A percentile compares a stretch with the other conserved stretches of the same genome.
phyloP scores from a whole-genome alignment of 139 green algal species.

The Chlorella sp. region DNA sequence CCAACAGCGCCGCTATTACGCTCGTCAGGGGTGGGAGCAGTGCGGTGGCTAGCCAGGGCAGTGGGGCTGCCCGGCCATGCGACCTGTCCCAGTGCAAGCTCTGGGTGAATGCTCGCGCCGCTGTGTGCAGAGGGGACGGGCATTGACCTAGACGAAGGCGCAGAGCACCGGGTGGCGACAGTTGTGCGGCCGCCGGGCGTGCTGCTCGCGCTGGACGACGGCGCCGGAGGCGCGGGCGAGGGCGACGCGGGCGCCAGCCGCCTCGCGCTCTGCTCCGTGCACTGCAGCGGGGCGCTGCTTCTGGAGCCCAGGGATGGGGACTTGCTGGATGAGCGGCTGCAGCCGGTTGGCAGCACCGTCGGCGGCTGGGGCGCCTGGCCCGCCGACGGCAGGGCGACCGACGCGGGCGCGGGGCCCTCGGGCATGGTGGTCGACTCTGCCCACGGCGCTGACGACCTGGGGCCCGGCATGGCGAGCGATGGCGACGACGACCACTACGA shows the following conservation, averaged over 20 bases:
- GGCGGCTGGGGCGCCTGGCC: not conserved
- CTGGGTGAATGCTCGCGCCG: no score
- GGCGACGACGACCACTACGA: conserved; percentile 22
- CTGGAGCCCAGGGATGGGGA: conserved; percentile 67
- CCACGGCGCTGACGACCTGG: conserved; percentile 25
- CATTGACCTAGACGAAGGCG: conserved; percentile 64
- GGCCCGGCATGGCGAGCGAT: conserved; percentile 5
- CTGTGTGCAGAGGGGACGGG: conserved; percentile 36
- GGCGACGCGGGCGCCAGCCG: conserved; percentile 58
- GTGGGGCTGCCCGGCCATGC: no score
- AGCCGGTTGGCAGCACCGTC: conserved; percentile 6
- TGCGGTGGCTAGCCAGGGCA: no score
- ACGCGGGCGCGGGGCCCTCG: not conserved
- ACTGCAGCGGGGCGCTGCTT: conserved; percentile 80
- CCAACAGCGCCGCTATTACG: no score
- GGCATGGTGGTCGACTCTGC: no score
- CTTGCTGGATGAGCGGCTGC: conserved; percentile 58
- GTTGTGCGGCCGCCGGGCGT: conserved; percentile 47
- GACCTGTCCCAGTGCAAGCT: no score
- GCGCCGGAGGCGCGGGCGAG: conserved; percentile 16
- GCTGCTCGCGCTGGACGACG: conserved; percentile 71
- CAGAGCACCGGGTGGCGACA: not conserved
- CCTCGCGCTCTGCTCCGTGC: conserved; percentile 63
- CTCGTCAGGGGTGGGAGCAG: no score
- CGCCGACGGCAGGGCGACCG: conserved; percentile 4